These are phyloP conservation scores for Euphorbia schlechtendalii DNA, from an alignment of 441 rosid genomes.

Conservation along the genomic window DNA sequence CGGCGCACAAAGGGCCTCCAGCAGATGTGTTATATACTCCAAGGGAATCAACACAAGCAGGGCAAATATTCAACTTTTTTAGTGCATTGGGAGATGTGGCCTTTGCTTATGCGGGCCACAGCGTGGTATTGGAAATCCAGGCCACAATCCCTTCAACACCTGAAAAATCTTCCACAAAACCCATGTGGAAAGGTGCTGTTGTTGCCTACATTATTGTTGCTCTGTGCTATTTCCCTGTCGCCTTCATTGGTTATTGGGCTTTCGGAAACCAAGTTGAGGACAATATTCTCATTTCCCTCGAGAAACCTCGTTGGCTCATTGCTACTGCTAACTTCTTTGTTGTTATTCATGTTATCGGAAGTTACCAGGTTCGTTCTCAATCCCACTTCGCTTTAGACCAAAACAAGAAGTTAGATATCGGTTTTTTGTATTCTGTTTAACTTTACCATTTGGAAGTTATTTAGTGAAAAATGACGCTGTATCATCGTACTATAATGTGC, in stretches of 20 bases:
- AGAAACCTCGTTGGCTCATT: constrained; percentile 61
- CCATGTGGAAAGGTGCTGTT: constrained; percentile 75
- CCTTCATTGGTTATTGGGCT: constrained; percentile 46
- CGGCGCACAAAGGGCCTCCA: constrained; percentile 40
- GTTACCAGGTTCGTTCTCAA: constrained; percentile 58
- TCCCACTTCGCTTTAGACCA: no score
- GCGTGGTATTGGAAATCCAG: constrained; percentile 75
- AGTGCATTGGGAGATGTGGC: constrained; percentile 65
- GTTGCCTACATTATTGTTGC: constrained; percentile 60
- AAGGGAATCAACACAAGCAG: constrained; percentile 31
- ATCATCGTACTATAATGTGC: background rate
- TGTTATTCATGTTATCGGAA: constrained; percentile 74
- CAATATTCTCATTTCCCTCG: constrained; percentile 50
- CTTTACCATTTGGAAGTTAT: background rate
- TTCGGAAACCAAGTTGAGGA: constrained; percentile 62
- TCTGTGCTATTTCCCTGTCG: constrained; percentile 74
- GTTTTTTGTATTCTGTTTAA: no score
- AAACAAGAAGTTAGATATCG: no score
- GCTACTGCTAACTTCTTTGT: constrained; percentile 60
- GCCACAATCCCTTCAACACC: constrained; percentile 81
- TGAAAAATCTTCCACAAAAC: constrained; percentile 59
- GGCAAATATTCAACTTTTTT: constrained; percentile 43
- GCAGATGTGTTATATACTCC: constrained; percentile 43
- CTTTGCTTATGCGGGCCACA: constrained; percentile 77
- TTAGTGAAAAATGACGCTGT: background rate